A percentile compares a stretch with the other conserved stretches of the same genome.
These are phyloP conservation scores for Botryotinia convoluta DNA, from an alignment of 2,329 filamentous ascomycete genomes.

Conservation along the genomic window DNA sequence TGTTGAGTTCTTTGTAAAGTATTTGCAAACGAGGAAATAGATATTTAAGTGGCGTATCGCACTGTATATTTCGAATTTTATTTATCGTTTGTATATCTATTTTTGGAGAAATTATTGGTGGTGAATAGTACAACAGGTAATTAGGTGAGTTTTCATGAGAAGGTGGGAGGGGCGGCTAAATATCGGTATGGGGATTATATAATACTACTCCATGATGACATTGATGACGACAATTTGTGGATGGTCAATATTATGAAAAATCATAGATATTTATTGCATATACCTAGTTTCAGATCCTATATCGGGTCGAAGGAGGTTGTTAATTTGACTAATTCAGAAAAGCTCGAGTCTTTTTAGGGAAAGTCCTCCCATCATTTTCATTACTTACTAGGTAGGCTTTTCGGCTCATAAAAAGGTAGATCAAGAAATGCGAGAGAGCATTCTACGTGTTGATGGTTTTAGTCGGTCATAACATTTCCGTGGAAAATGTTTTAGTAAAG, in stretches of 20 bases:
- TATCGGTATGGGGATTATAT: background rate
- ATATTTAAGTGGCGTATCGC: background rate
- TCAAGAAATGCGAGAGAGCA: background rate
- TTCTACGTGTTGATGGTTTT: background rate
- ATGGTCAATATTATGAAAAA: background rate
- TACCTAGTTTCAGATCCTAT: background rate
- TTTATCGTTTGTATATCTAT: background rate
- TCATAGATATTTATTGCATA: background rate
- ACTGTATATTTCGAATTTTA: background rate
- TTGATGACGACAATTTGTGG: background rate
- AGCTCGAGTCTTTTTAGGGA: background rate
- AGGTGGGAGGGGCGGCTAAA: background rate
- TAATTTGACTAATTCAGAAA: background rate
- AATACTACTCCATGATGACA: background rate
- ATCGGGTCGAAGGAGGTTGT: background rate
- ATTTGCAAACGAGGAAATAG: background rate
- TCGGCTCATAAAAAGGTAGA: background rate
- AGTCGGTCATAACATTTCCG: background rate
- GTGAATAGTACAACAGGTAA: background rate
- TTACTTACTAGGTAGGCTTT: background rate
- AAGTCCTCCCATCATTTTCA: background rate
- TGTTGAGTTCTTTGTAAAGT: background rate
- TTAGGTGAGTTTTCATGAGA: slow-evolving; percentile 9
- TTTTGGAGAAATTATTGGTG: background rate
- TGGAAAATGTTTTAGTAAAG: background rate